Conservation (phyloP, 495 filamentous ascomycete genomes). For the Peziza echinospora region DNA sequence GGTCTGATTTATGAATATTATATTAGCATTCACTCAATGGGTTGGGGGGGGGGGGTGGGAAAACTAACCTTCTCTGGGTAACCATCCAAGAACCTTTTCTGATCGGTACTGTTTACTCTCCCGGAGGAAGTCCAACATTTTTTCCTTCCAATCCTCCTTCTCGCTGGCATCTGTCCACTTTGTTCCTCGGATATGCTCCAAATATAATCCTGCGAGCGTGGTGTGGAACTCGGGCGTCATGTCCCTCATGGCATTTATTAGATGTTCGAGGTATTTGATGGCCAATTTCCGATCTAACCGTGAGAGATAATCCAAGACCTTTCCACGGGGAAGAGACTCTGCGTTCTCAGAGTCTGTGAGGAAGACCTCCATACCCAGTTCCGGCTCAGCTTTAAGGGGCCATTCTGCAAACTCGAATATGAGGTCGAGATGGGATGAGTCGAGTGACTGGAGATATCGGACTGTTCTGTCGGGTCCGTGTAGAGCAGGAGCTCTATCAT, state of each 20-base stretch:
- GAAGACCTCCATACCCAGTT: constrained; percentile 87
- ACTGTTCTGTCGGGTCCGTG: constrained; percentile 68
- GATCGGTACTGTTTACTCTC: constrained; percentile 61
- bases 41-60: too few relatives aligned
- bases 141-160: constrained; percentile 35
- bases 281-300: constrained; percentile 47
- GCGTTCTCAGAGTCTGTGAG: constrained; percentile 85
- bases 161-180: constrained; percentile 25
- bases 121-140: constrained; percentile 51
- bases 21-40: too few relatives aligned
- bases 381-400: constrained; percentile 51
- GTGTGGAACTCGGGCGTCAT: constrained; percentile 72
- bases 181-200: constrained; percentile 26
- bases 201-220: constrained; percentile 50
- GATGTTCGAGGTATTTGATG: constrained; percentile 71
- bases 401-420: constrained; percentile 82
- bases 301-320: constrained; percentile 51
- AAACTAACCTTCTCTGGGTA: constrained; percentile 62
- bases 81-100: constrained; percentile 45
- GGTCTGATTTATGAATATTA: constrained; percentile 29
- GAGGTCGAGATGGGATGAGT: constrained; percentile 70
- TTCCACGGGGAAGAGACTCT: constrained; percentile 60
- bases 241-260: constrained; percentile 72
- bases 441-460: constrained; percentile 70
- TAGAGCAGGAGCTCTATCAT: constrained; percentile 42